A percentile compares a stretch with the other conserved stretches of the same genome.
phyloP scores from a whole-genome alignment of 2,329 filamentous ascomycete species.

The Aspergillus sp. region DNA sequence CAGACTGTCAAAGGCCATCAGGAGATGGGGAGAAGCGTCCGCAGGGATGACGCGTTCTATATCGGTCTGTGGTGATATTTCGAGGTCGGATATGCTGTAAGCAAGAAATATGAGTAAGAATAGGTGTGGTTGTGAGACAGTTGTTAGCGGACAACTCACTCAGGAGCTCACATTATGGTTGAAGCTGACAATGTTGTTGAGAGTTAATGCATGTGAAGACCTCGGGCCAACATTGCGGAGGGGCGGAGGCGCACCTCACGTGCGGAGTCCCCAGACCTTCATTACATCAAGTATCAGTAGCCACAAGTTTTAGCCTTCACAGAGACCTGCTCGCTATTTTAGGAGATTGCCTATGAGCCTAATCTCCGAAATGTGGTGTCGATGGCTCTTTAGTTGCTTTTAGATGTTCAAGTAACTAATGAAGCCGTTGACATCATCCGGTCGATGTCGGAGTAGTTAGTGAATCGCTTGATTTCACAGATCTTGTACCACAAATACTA shows the following conservation, averaged over 20 bases:
- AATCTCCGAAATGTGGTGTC: neutral
- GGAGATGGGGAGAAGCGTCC: constrained; percentile 6
- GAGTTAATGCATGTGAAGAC: constrained; percentile 26
- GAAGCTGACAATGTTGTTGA: constrained; percentile 8
- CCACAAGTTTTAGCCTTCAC: no score
- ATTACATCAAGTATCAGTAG: neutral
- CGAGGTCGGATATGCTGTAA: neutral
- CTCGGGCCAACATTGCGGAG: constrained; percentile 23
- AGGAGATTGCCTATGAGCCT: neutral
- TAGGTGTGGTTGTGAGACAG: neutral
- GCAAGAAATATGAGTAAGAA: neutral
- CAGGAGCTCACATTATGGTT: constrained; percentile 17
- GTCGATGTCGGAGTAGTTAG: neutral
- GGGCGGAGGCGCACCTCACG: constrained; percentile 21
- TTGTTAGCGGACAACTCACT: constrained; percentile 7
- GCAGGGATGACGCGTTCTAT: constrained; percentile 6
- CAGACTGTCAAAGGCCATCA: constrained; percentile 22
- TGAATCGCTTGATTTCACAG: no score
- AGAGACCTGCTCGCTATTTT: neutral
- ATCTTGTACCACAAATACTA: no score
- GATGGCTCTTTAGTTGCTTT: neutral
- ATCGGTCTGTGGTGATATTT: neutral
- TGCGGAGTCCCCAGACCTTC: constrained; percentile 21
- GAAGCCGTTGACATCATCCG: neutral
- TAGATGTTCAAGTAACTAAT: neutral